These are phyloP conservation scores for Nicotiana undulata DNA, from an alignment of 257 asterid genomes.

Conservation along the genomic window DNA sequence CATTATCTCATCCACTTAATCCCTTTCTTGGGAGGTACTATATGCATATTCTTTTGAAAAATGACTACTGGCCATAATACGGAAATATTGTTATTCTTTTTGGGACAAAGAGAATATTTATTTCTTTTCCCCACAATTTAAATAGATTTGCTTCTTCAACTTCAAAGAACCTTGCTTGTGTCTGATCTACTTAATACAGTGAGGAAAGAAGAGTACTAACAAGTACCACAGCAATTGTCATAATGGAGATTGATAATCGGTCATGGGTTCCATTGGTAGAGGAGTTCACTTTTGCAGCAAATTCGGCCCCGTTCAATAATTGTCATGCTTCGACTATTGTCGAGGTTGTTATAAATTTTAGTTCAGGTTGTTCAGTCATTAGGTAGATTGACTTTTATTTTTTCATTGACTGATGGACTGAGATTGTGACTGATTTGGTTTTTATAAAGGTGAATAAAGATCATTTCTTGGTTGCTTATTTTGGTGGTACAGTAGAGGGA, in stretches of 20 bases:
- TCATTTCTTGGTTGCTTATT: constrained; percentile 80
- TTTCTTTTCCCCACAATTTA: background rate
- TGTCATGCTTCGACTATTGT: constrained; percentile 96
- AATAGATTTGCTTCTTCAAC: background rate
- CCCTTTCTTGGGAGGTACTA: background rate
- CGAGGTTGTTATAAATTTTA: constrained; percentile 42
- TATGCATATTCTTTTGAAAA: background rate
- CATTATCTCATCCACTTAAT: background rate
- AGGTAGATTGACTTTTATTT: background rate
- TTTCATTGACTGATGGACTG: background rate
- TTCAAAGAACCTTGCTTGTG: background rate
- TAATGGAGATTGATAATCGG: constrained; percentile 35
- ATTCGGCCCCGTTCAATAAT: constrained; percentile 72
- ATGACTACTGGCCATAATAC: background rate
- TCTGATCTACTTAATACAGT: constrained; percentile 23
- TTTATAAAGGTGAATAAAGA: constrained; percentile 52
- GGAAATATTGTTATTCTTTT: no score
- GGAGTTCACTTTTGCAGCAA: constrained; percentile 66
- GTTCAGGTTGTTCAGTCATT: background rate
- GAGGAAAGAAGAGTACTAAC: constrained; percentile 14
- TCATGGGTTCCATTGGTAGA: constrained; percentile 58
- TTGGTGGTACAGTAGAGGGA: constrained; percentile 89
- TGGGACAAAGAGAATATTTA: no score
- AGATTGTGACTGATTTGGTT: background rate
- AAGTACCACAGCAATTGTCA: constrained; percentile 14